These are phyloP conservation scores for Auxenochlorella pyrenoidosa DNA, from an alignment of 139 green algal genomes.

Conservation along the genomic window DNA sequence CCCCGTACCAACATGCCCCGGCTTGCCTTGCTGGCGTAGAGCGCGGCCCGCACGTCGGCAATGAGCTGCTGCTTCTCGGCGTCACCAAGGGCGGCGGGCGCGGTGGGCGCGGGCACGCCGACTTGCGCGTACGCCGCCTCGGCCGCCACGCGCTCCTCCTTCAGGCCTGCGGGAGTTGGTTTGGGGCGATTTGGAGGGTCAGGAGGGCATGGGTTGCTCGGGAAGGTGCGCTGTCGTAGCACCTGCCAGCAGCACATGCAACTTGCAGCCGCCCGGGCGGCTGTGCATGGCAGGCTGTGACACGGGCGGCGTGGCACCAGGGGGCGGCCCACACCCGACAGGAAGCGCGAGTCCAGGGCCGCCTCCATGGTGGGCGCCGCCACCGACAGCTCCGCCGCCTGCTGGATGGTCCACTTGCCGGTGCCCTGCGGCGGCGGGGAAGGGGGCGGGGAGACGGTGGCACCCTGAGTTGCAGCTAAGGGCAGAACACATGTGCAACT, in stretches of 20 bases:
- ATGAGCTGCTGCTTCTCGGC: constrained; percentile 94
- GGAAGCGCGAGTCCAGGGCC: constrained; percentile 92
- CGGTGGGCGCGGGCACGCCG: constrained; percentile 42
- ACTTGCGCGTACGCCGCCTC: constrained; percentile 64
- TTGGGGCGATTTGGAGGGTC: neutral
- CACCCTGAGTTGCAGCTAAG: too few species aligned
- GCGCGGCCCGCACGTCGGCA: constrained; percentile 82
- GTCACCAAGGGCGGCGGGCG: constrained; percentile 14
- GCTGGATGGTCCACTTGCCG: constrained; percentile 99
- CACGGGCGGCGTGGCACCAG: too few species aligned
- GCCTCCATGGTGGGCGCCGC: constrained; percentile 95
- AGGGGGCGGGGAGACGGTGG: neutral
- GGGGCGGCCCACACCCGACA: constrained; percentile 57
- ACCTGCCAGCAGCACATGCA: neutral
- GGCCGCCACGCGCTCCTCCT: constrained; percentile 90
- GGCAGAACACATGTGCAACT: too few species aligned
- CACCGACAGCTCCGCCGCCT: constrained; percentile 95
- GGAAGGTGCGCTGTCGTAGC: neutral
- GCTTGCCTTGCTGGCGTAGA: constrained; percentile 92
- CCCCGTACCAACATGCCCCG: neutral
- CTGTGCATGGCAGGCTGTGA: neutral
- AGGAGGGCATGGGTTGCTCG: neutral
- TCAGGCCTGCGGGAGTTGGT: constrained; percentile 65
- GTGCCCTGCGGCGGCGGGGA: constrained; percentile 44
- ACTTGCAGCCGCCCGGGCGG: neutral